A percentile compares a stretch with the other conserved stretches of the same genome.
These are phyloP conservation scores for Aspergillus sparsus DNA, from an alignment of 495 filamentous ascomycete genomes.

Conservation along the genomic window DNA sequence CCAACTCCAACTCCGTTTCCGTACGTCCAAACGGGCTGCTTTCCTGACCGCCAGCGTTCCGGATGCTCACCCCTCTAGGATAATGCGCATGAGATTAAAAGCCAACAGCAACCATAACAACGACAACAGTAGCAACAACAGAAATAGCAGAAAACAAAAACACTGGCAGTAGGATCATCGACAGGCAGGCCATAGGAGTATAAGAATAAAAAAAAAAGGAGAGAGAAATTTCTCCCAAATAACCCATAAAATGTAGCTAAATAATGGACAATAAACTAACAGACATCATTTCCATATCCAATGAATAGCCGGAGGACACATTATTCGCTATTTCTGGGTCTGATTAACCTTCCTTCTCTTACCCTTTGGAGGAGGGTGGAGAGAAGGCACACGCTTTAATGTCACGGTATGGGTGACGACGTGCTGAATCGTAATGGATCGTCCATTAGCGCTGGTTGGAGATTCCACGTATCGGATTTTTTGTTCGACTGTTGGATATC, in stretches of 20 bases:
- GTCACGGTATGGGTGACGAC: conserved; percentile 24
- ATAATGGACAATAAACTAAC: background rate
- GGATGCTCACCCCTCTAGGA: background rate
- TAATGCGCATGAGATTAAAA: background rate
- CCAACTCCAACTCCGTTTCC: background rate
- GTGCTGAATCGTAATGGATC: conserved; percentile 20
- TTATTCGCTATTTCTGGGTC: background rate
- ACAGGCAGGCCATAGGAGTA: background rate
- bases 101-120: background rate
- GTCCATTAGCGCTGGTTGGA: background rate
- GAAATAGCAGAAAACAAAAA: background rate
- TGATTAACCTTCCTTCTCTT: conserved; percentile 11
- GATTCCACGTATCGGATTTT: conserved; percentile 10
- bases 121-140: background rate
- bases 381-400: conserved; percentile 20
- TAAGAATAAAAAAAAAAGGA: background rate
- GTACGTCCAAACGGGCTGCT: background rate
- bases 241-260: too few relatives aligned
- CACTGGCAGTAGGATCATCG: background rate
- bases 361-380: conserved; percentile 17
- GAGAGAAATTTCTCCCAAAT: too few relatives aligned
- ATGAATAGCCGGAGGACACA: background rate
- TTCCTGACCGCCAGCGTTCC: background rate
- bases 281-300: background rate
- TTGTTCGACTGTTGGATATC: conserved; percentile 13